These are phyloP conservation scores for Boletus eberwhitei DNA, from an alignment of 768 basidiomycete species.

Conservation along the genomic window DNA sequence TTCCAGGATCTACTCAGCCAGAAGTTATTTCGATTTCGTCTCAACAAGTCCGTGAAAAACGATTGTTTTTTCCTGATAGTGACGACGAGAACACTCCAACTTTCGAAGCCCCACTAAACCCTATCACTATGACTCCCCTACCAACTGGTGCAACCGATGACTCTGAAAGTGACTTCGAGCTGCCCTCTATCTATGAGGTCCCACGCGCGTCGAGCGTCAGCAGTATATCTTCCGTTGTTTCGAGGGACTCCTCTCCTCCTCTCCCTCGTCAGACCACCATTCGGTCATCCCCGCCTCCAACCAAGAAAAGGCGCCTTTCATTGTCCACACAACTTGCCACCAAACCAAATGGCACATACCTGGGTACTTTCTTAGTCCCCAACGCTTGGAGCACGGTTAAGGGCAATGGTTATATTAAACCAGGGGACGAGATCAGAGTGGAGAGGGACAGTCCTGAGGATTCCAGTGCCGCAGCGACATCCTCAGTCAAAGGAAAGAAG, in stretches of 20 bases:
- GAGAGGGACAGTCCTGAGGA: conserved; percentile 51
- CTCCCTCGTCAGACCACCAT: conserved; percentile 6
- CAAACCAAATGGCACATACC: conserved; percentile 38
- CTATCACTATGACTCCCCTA: conserved; percentile 20
- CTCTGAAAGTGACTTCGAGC: conserved; percentile 34
- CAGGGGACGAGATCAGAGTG: conserved; percentile 57
- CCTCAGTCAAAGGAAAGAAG: conserved; percentile 38
- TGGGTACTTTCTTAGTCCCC: conserved; percentile 66
- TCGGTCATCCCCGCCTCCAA: conserved; percentile 32
- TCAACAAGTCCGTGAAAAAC: conserved; percentile 23
- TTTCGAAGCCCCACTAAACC: conserved; percentile 4
- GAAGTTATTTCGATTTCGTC: conserved; percentile 5
- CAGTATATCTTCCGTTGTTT: conserved; percentile 34
- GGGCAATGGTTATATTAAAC: conserved; percentile 66
- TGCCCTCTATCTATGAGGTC: conserved; percentile 30
- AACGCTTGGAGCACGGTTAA: conserved; percentile 80
- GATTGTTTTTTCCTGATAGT: conserved; percentile 42
- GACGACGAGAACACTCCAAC: conserved; percentile 39
- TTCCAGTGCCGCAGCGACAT: conserved; percentile 18
- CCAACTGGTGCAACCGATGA: conserved; percentile 34
- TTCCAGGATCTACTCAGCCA: not conserved
- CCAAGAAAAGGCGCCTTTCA: conserved; percentile 54
- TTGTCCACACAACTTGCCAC: conserved; percentile 18
- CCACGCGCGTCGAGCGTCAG: conserved; percentile 42
- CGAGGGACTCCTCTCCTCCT: conserved; percentile 29